A percentile compares a stretch with the other conserved stretches of the same genome.
Conservation (phyloP, 805 yeast genomes). For the Candida namnaoensis region DNA sequence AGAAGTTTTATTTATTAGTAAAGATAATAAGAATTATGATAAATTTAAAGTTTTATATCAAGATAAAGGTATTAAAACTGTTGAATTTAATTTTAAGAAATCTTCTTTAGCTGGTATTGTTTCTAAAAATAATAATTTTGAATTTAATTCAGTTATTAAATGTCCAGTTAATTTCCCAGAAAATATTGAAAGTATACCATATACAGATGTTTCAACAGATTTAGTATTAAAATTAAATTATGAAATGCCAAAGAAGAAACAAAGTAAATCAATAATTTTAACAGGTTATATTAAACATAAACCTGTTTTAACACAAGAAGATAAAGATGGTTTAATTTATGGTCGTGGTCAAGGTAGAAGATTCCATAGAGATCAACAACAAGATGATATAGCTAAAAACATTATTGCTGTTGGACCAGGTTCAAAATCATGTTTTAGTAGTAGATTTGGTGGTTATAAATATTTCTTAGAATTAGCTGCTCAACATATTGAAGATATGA, state of each 20-base stretch:
- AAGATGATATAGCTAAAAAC: slow-evolving; percentile 20
- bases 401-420: slow-evolving; percentile 38
- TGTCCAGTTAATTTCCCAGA: slow-evolving; percentile 27
- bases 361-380: slow-evolving; percentile 18
- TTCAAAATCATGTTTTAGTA: slow-evolving; percentile 33
- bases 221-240: slow-evolving; percentile 39
- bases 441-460: slow-evolving; percentile 44
- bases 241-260: slow-evolving; percentile 45
- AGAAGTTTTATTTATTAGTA: slow-evolving; percentile 64
- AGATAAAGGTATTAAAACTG: slow-evolving; percentile 14
- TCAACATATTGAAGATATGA: slow-evolving; percentile 3
- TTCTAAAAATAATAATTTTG: slow-evolving; percentile 23
- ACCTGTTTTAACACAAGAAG: slow-evolving; percentile 57
- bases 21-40: slow-evolving; percentile 40
- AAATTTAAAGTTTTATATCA: slow-evolving; percentile 24
- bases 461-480: slow-evolving; percentile 23
- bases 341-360: slow-evolving; percentile 27
- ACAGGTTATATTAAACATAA: slow-evolving; percentile 67
- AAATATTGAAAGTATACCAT: slow-evolving; percentile 3
- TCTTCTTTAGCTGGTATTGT: slow-evolving; percentile 57
- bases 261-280: slow-evolving; percentile 74
- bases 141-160: slow-evolving; percentile 18
- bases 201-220: slow-evolving; percentile 32
- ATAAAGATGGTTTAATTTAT: slow-evolving; percentile 50
- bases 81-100: slow-evolving; percentile 37